phyloP scores from a whole-genome alignment of 2,329 filamentous ascomycete genomes.

The Sclerotinia subarctica region DNA sequence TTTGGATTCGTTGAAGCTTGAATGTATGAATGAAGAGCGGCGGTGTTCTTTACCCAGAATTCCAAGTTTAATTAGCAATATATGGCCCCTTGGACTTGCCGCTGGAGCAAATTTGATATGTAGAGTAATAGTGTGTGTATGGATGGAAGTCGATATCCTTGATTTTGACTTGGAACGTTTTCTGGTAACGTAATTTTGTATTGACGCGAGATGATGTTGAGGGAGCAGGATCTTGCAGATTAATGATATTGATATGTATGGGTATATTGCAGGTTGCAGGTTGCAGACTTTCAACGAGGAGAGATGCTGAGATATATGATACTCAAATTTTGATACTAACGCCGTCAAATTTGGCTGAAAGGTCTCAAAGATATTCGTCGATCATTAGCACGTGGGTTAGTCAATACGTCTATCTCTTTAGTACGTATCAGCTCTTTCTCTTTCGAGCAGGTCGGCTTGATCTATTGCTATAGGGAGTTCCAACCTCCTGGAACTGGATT shows the following conservation, averaged over 20 bases:
- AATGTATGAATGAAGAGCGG: background rate
- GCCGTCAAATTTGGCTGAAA: conserved; percentile 18
- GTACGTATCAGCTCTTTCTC: conserved; percentile 22
- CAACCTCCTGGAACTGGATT: conserved; percentile 27
- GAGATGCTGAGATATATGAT: conserved; percentile 23
- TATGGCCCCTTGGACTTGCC: background rate
- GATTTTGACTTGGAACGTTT: background rate
- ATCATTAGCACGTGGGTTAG: conserved; percentile 22
- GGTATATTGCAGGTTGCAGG: conserved; percentile 10
- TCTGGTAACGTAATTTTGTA: conserved; percentile 19
- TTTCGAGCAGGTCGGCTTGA: conserved; percentile 23
- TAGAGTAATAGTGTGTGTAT: background rate
- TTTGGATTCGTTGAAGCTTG: background rate
- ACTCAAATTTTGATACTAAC: conserved; percentile 21
- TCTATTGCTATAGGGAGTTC: conserved; percentile 26
- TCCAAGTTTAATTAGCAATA: conserved; percentile 6
- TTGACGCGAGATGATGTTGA: conserved; percentile 15
- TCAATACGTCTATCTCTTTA: conserved; percentile 16
- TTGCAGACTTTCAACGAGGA: conserved; percentile 4
- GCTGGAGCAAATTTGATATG: conserved; percentile 1
- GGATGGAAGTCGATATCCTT: conserved; percentile 3
- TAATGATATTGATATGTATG: conserved; percentile 10
- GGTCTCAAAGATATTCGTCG: conserved; percentile 16
- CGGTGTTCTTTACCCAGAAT: background rate
- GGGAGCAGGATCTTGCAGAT: conserved; percentile 14